Conservation (phyloP, 1,284 basidiomycete genomes). For the Mycena sp. region DNA sequence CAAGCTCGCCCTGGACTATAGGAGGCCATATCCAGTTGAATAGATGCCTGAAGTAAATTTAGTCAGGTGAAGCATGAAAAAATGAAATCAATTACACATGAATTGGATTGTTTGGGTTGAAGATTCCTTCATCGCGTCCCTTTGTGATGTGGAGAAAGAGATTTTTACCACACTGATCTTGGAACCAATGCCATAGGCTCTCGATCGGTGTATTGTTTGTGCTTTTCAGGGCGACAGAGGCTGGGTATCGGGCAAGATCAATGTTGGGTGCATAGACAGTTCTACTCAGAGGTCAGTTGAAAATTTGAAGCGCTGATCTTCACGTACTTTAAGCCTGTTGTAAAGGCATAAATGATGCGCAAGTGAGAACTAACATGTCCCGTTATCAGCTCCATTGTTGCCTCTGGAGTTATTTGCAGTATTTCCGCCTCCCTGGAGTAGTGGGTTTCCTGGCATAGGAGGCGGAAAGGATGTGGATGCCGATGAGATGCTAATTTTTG, state of each 20-base stretch:
- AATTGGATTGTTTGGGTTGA: conserved; percentile 11
- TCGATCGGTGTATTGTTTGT: conserved; percentile 10
- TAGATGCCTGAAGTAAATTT: not conserved
- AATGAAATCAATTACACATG: not conserved
- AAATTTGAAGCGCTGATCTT: no score
- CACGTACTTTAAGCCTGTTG: no score
- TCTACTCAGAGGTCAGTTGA: not conserved
- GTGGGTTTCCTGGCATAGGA: no score
- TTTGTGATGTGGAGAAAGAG: conserved; percentile 1
- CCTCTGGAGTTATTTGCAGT: no score
- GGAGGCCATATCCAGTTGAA: conserved; percentile 14
- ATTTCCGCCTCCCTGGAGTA: no score
- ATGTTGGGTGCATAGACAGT: conserved; percentile 1
- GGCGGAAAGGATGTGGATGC: no score
- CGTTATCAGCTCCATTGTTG: no score
- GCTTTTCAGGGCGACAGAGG: not conserved
- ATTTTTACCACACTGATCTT: no score
- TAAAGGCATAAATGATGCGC: no score
- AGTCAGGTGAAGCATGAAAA: not conserved
- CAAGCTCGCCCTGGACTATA: no score
- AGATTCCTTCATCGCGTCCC: conserved; percentile 3
- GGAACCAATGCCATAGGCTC: conserved; percentile 8
- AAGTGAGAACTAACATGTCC: no score
- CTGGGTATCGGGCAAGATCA: conserved; percentile 1
- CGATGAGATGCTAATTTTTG: no score